phyloP scores from a whole-genome alignment of 2,329 filamentous ascomycete genomes.

The Cladophialophora carrionii region DNA sequence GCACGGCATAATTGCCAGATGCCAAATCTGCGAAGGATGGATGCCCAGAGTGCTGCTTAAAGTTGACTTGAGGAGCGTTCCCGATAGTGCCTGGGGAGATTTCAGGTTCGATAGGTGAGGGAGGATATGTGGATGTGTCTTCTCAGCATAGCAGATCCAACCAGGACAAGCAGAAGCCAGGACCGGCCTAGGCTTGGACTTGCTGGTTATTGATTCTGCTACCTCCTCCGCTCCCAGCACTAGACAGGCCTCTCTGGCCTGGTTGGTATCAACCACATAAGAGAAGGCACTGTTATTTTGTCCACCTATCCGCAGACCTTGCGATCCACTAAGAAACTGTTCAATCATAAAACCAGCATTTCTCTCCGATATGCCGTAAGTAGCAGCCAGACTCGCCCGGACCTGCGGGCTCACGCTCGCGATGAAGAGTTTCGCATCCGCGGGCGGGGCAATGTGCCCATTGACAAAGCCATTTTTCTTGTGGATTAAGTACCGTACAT shows the following conservation, averaged over 20 bases:
- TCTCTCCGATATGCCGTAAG: slow-evolving; percentile 71
- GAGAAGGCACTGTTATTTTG: slow-evolving; percentile 75
- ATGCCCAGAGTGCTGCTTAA: slow-evolving; percentile 74
- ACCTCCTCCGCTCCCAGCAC: slow-evolving; percentile 77
- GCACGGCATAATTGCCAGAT: slow-evolving; percentile 94
- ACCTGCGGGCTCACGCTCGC: slow-evolving; percentile 92
- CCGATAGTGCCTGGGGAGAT: slow-evolving; percentile 88
- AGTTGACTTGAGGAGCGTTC: slow-evolving; percentile 85
- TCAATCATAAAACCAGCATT: slow-evolving; percentile 82
- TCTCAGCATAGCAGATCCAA: slow-evolving; percentile 99
- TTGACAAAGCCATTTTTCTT: slow-evolving; percentile 50
- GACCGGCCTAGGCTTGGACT: slow-evolving; percentile 45
- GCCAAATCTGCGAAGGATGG: slow-evolving; percentile 81
- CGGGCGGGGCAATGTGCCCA: slow-evolving; percentile 42
- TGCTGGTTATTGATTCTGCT: slow-evolving; percentile 46
- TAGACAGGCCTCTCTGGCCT: slow-evolving; percentile 78
- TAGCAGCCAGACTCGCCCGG: slow-evolving; percentile 83
- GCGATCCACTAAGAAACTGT: slow-evolving; percentile 71
- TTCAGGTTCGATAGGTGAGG: slow-evolving; percentile 90
- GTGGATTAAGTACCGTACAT: slow-evolving; percentile 45
- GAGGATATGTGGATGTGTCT: slow-evolving; percentile 91
- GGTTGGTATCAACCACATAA: slow-evolving; percentile 90
- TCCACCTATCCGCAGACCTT: slow-evolving; percentile 71
- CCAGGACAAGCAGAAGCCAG: slow-evolving; percentile 91
- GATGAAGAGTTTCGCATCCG: slow-evolving; percentile 76